phyloP scores from a whole-genome alignment of 2,329 filamentous ascomycete species.

The Fusarium siculi region DNA sequence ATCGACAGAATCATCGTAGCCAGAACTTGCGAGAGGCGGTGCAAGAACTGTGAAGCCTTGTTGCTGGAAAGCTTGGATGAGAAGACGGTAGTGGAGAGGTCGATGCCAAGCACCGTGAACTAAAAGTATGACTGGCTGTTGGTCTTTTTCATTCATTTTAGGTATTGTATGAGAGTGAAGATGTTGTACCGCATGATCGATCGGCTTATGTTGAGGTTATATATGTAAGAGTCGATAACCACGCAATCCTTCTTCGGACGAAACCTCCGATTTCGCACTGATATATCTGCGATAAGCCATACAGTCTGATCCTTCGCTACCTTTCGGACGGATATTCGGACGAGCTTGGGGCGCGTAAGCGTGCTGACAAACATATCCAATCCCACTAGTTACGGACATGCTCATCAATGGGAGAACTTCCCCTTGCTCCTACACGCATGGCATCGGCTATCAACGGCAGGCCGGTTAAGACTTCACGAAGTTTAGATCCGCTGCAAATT shows the following conservation, averaged over 20 bases:
- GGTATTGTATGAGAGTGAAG: rapidly evolving
- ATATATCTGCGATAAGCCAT: no score
- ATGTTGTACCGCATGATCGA: rapidly evolving
- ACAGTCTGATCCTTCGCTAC: no score
- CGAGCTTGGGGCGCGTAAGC: no score
- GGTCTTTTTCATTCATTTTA: neutral
- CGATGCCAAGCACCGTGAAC: conserved; percentile 35
- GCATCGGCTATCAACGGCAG: neutral
- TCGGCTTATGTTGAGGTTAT: neutral
- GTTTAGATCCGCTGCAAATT: no score
- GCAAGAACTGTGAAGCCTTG: conserved; percentile 12
- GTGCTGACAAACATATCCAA: neutral
- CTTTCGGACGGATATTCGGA: neutral
- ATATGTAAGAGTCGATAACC: neutral
- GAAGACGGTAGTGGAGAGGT: conserved; percentile 20
- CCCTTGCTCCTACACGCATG: neutral
- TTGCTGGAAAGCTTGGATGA: conserved; percentile 12
- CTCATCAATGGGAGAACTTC: neutral
- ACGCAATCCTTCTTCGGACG: neutral
- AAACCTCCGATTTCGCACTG: neutral
- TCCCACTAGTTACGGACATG: no score
- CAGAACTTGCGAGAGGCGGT: conserved; percentile 19
- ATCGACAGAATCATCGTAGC: conserved; percentile 26
- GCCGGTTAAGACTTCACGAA: no score
- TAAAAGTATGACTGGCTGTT: conserved; percentile 20